Conservation (phyloP, 495 filamentous ascomycete species). For the Jackrogersella multiformis region DNA sequence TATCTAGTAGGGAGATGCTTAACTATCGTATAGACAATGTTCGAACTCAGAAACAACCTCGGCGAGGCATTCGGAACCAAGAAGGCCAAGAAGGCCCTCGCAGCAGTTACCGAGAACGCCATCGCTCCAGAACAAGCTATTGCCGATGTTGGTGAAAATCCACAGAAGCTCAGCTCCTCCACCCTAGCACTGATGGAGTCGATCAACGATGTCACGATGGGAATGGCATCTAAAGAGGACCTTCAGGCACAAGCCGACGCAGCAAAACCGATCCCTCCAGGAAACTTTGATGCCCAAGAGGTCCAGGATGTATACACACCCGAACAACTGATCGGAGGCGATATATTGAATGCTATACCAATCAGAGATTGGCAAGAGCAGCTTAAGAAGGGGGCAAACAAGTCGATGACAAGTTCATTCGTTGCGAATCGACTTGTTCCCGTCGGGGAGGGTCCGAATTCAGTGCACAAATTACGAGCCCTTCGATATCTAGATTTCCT, state of each 20-base stretch:
- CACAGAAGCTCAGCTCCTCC: constrained; percentile 61
- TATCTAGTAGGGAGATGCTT: constrained; percentile 19
- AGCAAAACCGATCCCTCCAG: constrained; percentile 78
- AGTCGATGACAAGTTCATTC: constrained; percentile 70
- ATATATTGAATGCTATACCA: constrained; percentile 67
- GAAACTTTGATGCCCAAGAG: constrained; percentile 74
- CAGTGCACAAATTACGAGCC: constrained; percentile 65
- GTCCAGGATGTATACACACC: constrained; percentile 86
- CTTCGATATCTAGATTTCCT: constrained; percentile 73
- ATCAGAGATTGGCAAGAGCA: constrained; percentile 80
- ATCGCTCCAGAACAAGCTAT: constrained; percentile 60
- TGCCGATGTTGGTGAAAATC: constrained; percentile 49
- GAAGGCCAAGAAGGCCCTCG: constrained; percentile 87
- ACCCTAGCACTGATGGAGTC: constrained; percentile 70
- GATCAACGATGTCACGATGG: constrained; percentile 65
- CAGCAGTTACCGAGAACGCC: constrained; percentile 79
- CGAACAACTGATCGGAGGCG: constrained; percentile 70
- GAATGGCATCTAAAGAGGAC: constrained; percentile 67
- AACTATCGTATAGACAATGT: constrained; percentile 58
- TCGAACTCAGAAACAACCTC: constrained; percentile 72
- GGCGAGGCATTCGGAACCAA: constrained; percentile 93
- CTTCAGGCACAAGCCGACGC: constrained; percentile 73
- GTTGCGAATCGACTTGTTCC: constrained; percentile 69
- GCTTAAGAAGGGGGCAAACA: constrained; percentile 63
- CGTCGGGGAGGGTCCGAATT: constrained; percentile 66